Conservation (phyloP, 2,329 filamentous ascomycete genomes). For the Clarireedia homoeocarpa region DNA sequence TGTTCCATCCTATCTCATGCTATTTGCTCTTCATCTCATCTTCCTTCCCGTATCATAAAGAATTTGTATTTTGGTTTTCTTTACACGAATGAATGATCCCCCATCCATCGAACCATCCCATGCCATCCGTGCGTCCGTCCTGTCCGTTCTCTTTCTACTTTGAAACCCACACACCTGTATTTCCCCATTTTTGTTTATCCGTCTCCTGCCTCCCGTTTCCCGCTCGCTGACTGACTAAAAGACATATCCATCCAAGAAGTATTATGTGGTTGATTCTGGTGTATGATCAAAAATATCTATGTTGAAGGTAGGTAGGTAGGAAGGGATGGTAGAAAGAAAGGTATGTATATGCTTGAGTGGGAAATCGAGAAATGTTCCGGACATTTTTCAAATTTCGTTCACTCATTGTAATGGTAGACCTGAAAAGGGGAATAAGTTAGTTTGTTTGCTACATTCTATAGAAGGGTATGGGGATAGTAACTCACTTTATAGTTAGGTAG, state of each 20-base stretch:
- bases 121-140: not conserved
- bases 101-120: no score
- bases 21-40: no score
- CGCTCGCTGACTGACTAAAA: not conserved
- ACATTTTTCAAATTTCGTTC: conserved; percentile 25
- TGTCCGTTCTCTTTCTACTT: not conserved
- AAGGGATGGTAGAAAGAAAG: not conserved
- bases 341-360: not conserved
- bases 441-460: not conserved
- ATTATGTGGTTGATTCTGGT: not conserved
- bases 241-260: conserved; percentile 1
- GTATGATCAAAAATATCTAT: conserved; percentile 5
- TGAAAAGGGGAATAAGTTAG: conserved; percentile 30
- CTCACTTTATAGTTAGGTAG: conserved; percentile 91
- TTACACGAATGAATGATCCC: no score
- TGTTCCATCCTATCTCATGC: no score
- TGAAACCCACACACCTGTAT: not conserved
- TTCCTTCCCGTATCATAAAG: no score
- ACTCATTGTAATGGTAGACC: conserved; percentile 91
- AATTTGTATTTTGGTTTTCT: no score
- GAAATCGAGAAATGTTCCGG: conserved; percentile 5
- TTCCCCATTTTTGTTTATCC: not conserved
- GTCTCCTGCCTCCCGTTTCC: not conserved
- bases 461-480: conserved; percentile 21
- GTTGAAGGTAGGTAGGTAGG: not conserved